Evolutionary conservation across 2,329 filamentous ascomycete genomes (phyloP).

Genomic region (Simplicillium sp.): DNA sequence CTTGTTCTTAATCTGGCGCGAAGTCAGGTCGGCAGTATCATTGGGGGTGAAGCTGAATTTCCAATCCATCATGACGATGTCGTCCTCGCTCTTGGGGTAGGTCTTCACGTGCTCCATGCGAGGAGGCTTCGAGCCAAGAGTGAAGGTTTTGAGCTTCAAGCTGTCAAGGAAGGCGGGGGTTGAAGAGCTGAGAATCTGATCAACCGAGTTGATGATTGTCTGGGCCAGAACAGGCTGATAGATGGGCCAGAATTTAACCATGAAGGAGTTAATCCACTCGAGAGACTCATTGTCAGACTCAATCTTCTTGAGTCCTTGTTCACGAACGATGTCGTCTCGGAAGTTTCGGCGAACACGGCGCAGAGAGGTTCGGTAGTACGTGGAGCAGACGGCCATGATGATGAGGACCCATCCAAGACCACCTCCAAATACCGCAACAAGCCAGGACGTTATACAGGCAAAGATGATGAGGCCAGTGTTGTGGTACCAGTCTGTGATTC

Average conservation of each 20-base stretch:
- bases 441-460: conserved; percentile 82
- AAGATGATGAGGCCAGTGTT: conserved; percentile 93
- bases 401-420: conserved; percentile 90
- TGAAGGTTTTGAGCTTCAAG: conserved; percentile 86
- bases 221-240: conserved; percentile 90
- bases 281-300: conserved; percentile 88
- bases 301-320: conserved; percentile 76
- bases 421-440: conserved; percentile 80
- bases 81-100: conserved; percentile 90
- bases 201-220: conserved; percentile 86
- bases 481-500: conserved; percentile 82
- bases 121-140: conserved; percentile 88
- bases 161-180: conserved; percentile 92
- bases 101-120: conserved; percentile 97
- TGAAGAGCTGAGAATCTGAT: conserved; percentile 87
- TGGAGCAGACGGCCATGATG: conserved; percentile 84
- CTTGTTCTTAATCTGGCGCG: conserved; percentile 84
- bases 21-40: conserved; percentile 84
- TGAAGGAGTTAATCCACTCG: conserved; percentile 98
- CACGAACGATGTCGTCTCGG: conserved; percentile 83
- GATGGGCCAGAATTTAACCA: conserved; percentile 99
- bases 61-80: conserved; percentile 98
- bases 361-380: conserved; percentile 93
- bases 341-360: conserved; percentile 92
- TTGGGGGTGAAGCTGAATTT: conserved; percentile 99